phyloP scores from a whole-genome alignment of 148 eudicot species.

The Arctostaphylos glauca region DNA sequence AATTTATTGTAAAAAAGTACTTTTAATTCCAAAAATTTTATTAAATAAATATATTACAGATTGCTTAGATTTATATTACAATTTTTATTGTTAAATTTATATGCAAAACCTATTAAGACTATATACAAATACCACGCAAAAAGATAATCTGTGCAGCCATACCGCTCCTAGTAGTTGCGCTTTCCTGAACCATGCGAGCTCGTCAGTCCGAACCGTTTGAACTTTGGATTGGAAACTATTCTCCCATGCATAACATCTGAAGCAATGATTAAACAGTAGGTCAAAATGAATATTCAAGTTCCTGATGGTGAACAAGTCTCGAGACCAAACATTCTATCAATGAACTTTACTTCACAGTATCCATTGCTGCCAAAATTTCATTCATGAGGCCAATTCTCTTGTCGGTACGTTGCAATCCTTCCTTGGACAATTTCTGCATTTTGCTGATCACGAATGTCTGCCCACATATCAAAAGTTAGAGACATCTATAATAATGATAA shows the following conservation, averaged over 20 bases:
- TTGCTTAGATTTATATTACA: not conserved
- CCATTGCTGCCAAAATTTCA: conserved; percentile 97
- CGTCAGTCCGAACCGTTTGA: conserved; percentile 74
- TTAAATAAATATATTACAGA: not conserved
- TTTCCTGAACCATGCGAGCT: conserved; percentile 78
- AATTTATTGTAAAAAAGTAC: not conserved
- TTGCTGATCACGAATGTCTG: conserved; percentile 75
- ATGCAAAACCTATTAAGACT: not conserved
- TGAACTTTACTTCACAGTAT: conserved; percentile 78
- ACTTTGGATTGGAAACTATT: conserved; percentile 82
- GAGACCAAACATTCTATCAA: not conserved
- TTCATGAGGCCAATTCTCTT: conserved; percentile 98
- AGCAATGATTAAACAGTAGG: conserved; percentile 15
- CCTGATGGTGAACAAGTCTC: conserved; percentile 4
- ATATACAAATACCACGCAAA: not conserved
- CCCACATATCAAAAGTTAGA: conserved; percentile 14
- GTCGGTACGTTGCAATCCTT: conserved; percentile 80
- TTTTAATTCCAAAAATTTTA: not conserved
- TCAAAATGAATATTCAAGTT: conserved; percentile 8
- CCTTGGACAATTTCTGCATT: conserved; percentile 70
- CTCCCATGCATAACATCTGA: conserved; percentile 99
- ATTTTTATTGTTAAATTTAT: not conserved
- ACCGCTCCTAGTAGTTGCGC: conserved; percentile 90
- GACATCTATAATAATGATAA: not conserved
- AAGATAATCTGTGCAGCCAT: conserved; percentile 18